Conservation (phyloP, 1,284 basidiomycete species). For the Leccinum griseonigrum region DNA sequence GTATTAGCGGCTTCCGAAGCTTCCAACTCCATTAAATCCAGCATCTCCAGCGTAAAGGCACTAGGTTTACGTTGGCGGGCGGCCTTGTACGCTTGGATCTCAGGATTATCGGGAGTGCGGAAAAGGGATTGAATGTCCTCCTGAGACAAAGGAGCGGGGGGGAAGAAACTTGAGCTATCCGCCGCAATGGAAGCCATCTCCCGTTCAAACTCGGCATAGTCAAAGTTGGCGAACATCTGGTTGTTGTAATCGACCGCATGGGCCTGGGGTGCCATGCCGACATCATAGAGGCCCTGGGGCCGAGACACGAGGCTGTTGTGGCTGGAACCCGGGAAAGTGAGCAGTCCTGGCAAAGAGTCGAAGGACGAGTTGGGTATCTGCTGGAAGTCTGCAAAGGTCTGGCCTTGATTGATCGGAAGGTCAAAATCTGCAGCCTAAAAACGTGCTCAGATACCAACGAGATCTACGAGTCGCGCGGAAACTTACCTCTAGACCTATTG, state of each 20-base stretch:
- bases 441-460: constrained; percentile 5
- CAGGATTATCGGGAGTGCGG: constrained; percentile 11
- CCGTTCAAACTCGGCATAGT: constrained; percentile 9
- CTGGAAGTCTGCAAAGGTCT: constrained; percentile 2
- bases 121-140: constrained; percentile 23
- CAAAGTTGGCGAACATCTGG: constrained; percentile 13
- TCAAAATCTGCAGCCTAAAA: constrained; percentile 11
- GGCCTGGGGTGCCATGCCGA: constrained; percentile 24
- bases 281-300: constrained; percentile 36
- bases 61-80: constrained; percentile 23
- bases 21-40: constrained; percentile 32
- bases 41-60: constrained; percentile 26
- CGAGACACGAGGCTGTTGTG: constrained; percentile 26
- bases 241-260: constrained; percentile 9
- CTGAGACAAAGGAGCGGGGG: neutral
- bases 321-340: constrained; percentile 33
- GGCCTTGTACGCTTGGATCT: constrained; percentile 9
- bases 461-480: neutral
- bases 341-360: constrained; percentile 20
- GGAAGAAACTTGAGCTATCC: neutral
- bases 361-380: constrained; percentile 6
- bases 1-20: constrained; percentile 8
- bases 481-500: constrained; percentile 15
- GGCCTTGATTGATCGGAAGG: constrained; percentile 10
- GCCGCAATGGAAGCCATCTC: neutral